Conservation (phyloP, 768 basidiomycete species). For the Tulasnella sp. region DNA sequence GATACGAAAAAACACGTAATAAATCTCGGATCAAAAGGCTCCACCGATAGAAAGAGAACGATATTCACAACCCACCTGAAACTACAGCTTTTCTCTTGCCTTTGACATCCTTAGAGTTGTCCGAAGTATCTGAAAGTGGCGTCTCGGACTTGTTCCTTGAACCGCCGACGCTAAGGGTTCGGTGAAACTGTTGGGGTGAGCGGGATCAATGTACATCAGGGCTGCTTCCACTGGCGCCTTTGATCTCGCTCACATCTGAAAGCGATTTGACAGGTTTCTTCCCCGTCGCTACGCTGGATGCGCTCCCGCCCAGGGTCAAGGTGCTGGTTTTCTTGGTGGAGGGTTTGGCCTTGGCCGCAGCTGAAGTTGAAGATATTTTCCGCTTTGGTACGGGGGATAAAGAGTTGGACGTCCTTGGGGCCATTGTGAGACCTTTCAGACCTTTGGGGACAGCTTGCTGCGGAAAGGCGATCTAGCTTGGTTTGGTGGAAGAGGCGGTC, state of each 20-base stretch:
- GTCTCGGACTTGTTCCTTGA: neutral
- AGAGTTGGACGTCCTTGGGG: neutral
- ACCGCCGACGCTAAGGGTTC: neutral
- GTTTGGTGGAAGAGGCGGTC: too few species aligned
- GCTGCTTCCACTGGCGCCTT: too few species aligned
- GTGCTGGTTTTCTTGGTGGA: constrained; percentile 20
- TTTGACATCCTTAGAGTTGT: neutral
- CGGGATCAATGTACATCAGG: too few species aligned
- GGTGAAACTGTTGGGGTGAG: neutral
- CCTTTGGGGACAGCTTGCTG: too few species aligned
- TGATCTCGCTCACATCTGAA: neutral
- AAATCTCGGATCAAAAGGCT: neutral
- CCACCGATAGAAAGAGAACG: neutral
- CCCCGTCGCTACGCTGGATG: neutral
- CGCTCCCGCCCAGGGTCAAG: neutral
- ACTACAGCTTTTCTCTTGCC: constrained; percentile 10
- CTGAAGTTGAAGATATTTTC: neutral
- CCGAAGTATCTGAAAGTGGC: neutral
- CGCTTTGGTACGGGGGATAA: neutral
- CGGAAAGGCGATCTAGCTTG: too few species aligned
- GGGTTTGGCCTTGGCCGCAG: neutral
- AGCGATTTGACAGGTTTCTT: constrained; percentile 1
- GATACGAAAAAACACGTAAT: constrained; percentile 8
- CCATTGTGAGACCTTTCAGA: neutral
- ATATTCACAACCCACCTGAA: neutral